phyloP scores from a whole-genome alignment of 352 stramenopile species.

The Phytophthora foliorum region DNA sequence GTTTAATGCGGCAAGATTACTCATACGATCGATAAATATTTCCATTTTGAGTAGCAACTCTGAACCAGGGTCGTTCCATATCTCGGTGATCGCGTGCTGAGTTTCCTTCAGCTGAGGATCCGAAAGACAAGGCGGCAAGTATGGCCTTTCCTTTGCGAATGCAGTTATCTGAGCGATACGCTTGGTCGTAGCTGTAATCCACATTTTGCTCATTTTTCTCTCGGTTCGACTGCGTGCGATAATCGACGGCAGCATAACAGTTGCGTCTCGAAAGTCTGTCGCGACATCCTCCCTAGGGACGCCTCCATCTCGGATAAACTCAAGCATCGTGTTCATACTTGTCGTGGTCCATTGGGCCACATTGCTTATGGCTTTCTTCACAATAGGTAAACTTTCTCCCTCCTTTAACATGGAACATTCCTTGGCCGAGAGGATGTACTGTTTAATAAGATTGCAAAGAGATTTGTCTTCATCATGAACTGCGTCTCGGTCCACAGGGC shows the following conservation, averaged over 20 bases:
- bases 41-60: constrained; percentile 11
- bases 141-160: background rate
- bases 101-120: background rate
- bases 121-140: background rate
- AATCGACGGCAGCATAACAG: background rate
- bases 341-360: background rate
- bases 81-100: background rate
- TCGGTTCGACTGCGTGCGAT: background rate
- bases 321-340: background rate
- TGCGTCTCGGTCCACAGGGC: background rate
- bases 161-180: background rate
- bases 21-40: constrained; percentile 1
- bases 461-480: background rate
- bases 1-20: background rate
- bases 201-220: background rate
- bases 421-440: background rate
- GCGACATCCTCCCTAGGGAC: background rate
- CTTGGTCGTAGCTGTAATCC: background rate
- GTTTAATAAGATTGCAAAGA: background rate
- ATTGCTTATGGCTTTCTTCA: background rate
- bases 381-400: background rate
- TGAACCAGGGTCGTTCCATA: background rate
- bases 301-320: background rate
- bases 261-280: background rate
- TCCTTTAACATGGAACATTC: background rate